Evolutionary conservation across 768 basidiomycete genomes (phyloP), one percentile per base, ranked within the genome.

Genomic region (Rhodotorula graminis): DNA sequence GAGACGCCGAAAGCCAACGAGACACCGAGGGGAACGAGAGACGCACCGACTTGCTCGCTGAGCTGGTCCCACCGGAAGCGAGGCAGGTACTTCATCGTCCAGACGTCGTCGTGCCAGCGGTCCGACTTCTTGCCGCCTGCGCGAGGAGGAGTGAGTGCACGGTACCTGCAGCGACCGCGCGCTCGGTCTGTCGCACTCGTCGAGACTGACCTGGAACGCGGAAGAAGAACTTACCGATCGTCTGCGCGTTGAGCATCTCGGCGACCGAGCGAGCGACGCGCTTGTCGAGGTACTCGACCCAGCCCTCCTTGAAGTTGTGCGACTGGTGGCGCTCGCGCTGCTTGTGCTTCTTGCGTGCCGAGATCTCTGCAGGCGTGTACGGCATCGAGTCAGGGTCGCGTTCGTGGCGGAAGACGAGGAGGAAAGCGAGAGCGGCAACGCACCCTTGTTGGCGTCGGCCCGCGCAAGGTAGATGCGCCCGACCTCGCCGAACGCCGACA

Each of bases 41-140:
- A 85, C 93, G 81, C 80, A 95, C 95, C 93, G 77, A 99, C 89
- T 85, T 97, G 95, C 82, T 98, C 96, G 12, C 92, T 94, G 70
- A 99, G 84, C 95, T 96, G 96, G 81, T 90, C 88, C 96, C 96
- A 99, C 78, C 94, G 96, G 85, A 98, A 99, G 78, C 88, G 90
- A 16, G 94, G 94, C 3, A 99, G 83, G 80, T 99, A 99, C 80
- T 95, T 95, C 93, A 98, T 95, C 68, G 96, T 97, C 96, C 96
- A 99, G 15, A 99, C 88, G 76, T 99, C 96, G 79, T 98, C 95
- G 80, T 92, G 85, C 91, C 92, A 97, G 69, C 92, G 84, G 5
- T 87, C 85, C 11, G 90, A 89, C 80, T 92, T 93, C 84, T 92
- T 94, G 4, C 92, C 93, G 31, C 74, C 72, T 77, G 49, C 31